Conservation (phyloP, 148 eudicot species). For the Nyssa sinensis region DNA sequence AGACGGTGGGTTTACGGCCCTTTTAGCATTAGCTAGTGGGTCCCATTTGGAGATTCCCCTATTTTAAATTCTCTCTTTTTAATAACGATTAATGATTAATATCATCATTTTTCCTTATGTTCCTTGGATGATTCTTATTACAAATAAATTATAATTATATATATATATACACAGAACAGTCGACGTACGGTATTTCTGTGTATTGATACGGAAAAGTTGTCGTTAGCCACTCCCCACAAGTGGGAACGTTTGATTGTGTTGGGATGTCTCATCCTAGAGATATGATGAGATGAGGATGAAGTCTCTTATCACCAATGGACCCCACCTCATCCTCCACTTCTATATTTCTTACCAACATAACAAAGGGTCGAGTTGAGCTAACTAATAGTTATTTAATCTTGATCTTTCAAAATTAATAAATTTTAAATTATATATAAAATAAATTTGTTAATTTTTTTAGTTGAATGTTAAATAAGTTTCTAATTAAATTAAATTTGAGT, state of each 20-base stretch:
- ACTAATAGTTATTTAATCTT: background rate
- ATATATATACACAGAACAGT: no score
- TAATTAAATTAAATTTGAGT: no score
- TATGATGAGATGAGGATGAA: conserved; percentile 5
- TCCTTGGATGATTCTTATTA: no score
- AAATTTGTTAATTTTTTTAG: no score
- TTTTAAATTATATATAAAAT: no score
- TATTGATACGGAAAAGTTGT: background rate
- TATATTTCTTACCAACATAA: background rate
- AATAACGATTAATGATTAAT: background rate
- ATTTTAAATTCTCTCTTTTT: background rate
- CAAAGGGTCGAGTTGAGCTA: background rate
- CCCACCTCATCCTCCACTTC: no score
- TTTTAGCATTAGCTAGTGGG: background rate
- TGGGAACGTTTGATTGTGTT: background rate
- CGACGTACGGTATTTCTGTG: conserved; percentile 9
- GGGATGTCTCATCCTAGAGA: background rate
- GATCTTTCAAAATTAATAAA: background rate
- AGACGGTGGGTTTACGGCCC: background rate
- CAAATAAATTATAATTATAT: no score
- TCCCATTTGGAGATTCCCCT: background rate
- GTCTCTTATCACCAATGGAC: no score
- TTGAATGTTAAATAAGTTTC: no score
- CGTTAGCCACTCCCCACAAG: conserved; percentile 12
- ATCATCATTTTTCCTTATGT: no score